These are phyloP conservation scores for Microglena sp. DNA, from an alignment of 139 green algal genomes.

Conservation along the genomic window DNA sequence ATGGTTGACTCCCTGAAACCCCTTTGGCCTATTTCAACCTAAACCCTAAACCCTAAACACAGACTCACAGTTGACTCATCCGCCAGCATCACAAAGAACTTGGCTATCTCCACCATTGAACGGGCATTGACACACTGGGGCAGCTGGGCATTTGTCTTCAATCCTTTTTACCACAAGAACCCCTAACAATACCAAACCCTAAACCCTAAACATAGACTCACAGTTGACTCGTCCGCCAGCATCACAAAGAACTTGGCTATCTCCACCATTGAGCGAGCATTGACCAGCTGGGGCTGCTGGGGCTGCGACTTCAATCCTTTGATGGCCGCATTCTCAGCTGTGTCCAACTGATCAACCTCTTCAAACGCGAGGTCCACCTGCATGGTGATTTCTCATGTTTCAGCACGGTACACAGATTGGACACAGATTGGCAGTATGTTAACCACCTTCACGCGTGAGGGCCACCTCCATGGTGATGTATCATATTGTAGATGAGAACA, in stretches of 20 bases:
- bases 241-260: conserved; percentile 11
- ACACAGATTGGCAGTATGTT: neutral
- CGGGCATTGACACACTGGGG: conserved; percentile 29
- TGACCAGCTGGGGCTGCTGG: conserved; percentile 43
- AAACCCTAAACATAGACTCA: conserved; percentile 3
- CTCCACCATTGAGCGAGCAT: neutral
- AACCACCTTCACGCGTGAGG: neutral
- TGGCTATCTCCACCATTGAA: conserved; percentile 1
- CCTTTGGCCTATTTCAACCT: no score
- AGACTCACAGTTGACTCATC: conserved; percentile 16
- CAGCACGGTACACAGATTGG: neutral
- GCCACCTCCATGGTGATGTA: neutral
- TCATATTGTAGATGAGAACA: neutral
- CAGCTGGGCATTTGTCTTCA: conserved; percentile 34
- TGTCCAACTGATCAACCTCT: conserved; percentile 47
- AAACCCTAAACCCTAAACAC: neutral
- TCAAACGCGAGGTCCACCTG: conserved; percentile 40
- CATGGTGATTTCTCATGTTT: neutral
- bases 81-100: conserved; percentile 13
- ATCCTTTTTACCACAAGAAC: no score
- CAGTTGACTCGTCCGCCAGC: conserved; percentile 11
- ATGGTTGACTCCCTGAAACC: no score
- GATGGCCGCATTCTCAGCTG: conserved; percentile 25
- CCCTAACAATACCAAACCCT: no score
- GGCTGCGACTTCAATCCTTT: conserved; percentile 35